Evolutionary conservation across 108 stramenopile genomes (phyloP).

Genomic region (Parietichytrium sp.): DNA sequence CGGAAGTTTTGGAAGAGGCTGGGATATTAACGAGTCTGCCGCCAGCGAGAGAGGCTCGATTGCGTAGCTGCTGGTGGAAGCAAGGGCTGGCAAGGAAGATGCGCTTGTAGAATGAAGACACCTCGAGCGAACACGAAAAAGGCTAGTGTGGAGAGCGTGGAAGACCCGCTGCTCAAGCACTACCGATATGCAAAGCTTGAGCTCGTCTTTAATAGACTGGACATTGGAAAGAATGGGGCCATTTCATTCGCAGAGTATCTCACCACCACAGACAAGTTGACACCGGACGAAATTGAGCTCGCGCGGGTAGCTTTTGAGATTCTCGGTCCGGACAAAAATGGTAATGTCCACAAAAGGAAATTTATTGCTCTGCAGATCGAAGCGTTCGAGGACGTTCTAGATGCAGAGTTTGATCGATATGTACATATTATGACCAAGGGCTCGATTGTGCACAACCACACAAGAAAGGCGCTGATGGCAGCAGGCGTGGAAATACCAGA

Average conservation of each 20-base stretch:
- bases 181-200: conserved; percentile 17
- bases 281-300: conserved; percentile 22
- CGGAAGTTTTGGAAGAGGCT: too few relatives aligned
- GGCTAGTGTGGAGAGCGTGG: background rate
- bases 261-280: background rate
- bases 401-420: conserved; percentile 32
- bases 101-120: too few relatives aligned
- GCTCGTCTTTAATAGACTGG: conserved; percentile 4
- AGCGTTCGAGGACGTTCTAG: conserved; percentile 19
- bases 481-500: conserved; percentile 3
- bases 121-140: too few relatives aligned
- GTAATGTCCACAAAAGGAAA: background rate
- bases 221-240: background rate
- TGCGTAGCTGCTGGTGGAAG: too few relatives aligned
- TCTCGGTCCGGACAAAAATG: conserved; percentile 26
- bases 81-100: too few relatives aligned
- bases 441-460: conserved; percentile 6
- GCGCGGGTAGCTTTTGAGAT: background rate
- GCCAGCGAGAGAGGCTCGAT: too few relatives aligned
- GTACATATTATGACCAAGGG: conserved; percentile 31
- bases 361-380: conserved; percentile 26
- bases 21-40: too few relatives aligned
- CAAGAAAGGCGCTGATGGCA: background rate
- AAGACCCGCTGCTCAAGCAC: background rate
- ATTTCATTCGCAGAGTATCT: conserved; percentile 37